Evolutionary conservation across 495 filamentous ascomycete genomes (phyloP), one percentile per base, ranked within the genome.

Genomic region (Echria macrotheca): DNA sequence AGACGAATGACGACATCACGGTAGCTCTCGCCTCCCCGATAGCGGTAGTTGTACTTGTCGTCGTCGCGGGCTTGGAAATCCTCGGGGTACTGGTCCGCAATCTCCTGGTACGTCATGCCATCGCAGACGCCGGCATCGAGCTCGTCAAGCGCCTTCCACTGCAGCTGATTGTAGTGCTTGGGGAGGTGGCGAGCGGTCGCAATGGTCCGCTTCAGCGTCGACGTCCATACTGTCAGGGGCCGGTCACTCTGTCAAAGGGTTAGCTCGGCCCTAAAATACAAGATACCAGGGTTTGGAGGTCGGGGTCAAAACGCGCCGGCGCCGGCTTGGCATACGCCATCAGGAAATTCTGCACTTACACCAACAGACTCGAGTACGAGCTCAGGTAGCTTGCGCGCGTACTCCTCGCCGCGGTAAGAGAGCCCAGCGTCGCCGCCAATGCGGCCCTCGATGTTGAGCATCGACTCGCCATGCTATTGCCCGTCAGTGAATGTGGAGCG

Each of bases 1-100:
- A 98, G 82, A 1, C 93, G 87, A 53, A 96, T 96, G 19, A 98
- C 93, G 1, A 98, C 91, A 63, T 98, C 93, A 44, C 93, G 88
- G 66, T 98, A 98, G 50, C 86, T 91, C 69, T 98, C 93, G 12
- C 93, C 93, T 52, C 91, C 93, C 1, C 91, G 86, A 68, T 98
- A 98, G 44, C 93, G 90, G 69, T 98, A 98, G 71, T 98, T 98
- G 76, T 96, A 83, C 68, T 98, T 98, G 69, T 98, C 93, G 49
- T 96, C 87, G 63, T 98, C 93, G 37, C 93, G 84, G 14, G 91
- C 89, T 22, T 79, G 77, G 67, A 98, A 98, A 69, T 98, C 93
- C 51, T 96, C 89, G 0, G 93, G 93, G 63, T 95, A 96, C 49
- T 74, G 66, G 52, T 90, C 78, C 53, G 89, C 87, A 63, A 98